Evolutionary conservation across 75 land plant genomes (phyloP).

Genomic region (Isoetes taiwanensis): DNA sequence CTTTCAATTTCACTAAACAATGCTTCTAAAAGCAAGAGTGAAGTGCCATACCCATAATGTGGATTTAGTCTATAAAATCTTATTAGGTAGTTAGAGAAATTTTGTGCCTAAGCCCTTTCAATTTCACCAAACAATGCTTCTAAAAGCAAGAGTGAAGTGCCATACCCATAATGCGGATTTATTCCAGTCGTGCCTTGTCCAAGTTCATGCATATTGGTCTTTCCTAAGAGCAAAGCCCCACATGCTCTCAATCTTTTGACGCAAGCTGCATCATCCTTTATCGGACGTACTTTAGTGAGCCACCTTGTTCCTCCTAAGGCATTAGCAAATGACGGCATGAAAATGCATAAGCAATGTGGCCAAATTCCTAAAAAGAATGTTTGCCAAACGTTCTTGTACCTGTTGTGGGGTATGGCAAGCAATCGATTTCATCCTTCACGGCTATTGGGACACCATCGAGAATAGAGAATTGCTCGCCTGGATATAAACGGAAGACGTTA

Average conservation of each 20-base stretch:
- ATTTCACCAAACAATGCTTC: no score
- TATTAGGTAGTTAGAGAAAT: no score
- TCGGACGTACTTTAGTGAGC: background rate
- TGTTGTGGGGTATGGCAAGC: constrained; percentile 79
- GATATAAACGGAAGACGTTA: no score
- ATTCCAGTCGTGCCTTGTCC: constrained; percentile 9
- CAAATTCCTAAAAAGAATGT: no score
- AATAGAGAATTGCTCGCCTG: constrained; percentile 63
- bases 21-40: no score
- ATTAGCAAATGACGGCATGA: constrained; percentile 11
- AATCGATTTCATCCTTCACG: constrained; percentile 91
- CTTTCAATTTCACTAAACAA: no score
- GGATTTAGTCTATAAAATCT: background rate
- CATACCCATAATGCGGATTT: constrained; percentile 7
- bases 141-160: no score
- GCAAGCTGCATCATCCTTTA: constrained; percentile 3
- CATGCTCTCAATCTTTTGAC: constrained; percentile 1
- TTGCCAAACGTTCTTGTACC: constrained; percentile 23
- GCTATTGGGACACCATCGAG: constrained; percentile 85
- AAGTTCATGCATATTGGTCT: constrained; percentile 7
- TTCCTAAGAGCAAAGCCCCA: background rate
- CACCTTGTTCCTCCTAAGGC: background rate
- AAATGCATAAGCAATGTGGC: no score
- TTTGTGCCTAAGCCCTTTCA: no score
- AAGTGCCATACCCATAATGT: no score